Base-by-base conservation (phyloP, 192 early-diverging fungal genomes). In the Coemansia sp. region DNA sequence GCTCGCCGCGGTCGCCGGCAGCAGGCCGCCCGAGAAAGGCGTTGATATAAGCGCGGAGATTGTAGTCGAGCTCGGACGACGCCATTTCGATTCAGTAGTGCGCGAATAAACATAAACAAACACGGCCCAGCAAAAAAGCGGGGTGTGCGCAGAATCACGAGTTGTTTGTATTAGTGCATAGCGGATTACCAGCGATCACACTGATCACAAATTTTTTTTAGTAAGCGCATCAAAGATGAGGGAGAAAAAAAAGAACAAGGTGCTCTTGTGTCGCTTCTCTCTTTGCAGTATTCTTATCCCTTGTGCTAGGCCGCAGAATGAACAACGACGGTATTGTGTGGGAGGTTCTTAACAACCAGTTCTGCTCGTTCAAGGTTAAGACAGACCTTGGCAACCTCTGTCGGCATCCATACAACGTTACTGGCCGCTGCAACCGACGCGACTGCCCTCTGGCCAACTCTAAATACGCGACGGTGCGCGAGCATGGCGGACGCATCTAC, bases 341-440 rank as follows among this genome's bases (percentile, higher is more conserved):
- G 96, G 87, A 92, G 65, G 91, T 94, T 46, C 93, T 98, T 53
- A 94, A 92, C 72, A 87, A 93, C 83, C 88, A 95, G 71, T 98
- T 98, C 72, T 98, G 96, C 67, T 95, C 94, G 14, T 98, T 88
- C 86, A 98, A 97, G 90, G 88, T 96, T 83, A 95, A 94, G 89
- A 95, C 95, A 17, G 78, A 83, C 55, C 87, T 87, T 37, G 89
- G 89, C 54, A 94, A 87, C 73, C 95, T 98, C 58, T 98, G 96
- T 82, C 87, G 94, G 62, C 95, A 97, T 72, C 90, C 92, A 60
- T 93, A 94, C 82, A 98, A 97, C 78, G 90, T 97, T 6, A 94
- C 95, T 1, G 96, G 96, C 22, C 88, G 95, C 35, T 98, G 96
- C 84, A 94, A 88, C 82, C 85, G 92, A 15, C 90, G 90, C 63